Evolutionary conservation across 768 basidiomycete genomes (phyloP).

Genomic region (Cystobasidium onofrii): DNA sequence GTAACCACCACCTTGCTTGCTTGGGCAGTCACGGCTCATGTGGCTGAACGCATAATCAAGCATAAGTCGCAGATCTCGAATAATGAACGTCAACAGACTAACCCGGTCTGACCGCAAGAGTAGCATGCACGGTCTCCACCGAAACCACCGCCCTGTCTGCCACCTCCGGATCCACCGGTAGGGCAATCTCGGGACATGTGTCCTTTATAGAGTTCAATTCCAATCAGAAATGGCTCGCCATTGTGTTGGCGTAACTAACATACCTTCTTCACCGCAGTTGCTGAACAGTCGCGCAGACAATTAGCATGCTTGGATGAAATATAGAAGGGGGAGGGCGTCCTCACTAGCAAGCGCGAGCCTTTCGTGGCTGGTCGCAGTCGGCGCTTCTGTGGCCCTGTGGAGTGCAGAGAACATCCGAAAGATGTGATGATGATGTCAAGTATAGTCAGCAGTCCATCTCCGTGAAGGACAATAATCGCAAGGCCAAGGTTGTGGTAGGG

Average conservation of each 20-base stretch:
- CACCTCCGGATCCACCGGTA: not conserved
- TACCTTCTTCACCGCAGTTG: conserved; percentile 23
- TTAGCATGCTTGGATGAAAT: not conserved
- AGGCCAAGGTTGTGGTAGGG: not conserved
- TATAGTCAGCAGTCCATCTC: not conserved
- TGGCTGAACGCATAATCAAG: not conserved
- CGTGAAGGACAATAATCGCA: not conserved
- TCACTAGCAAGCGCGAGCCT: conserved; percentile 15
- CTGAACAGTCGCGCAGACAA: not conserved
- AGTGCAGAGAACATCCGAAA: not conserved
- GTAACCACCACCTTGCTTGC: not conserved
- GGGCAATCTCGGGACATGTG: conserved; percentile 24
- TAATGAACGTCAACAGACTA: not conserved
- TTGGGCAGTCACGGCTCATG: conserved; percentile 33
- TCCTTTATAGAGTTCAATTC: not conserved
- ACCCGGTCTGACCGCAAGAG: not conserved
- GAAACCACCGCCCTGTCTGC: not conserved
- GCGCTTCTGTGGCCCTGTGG: conserved; percentile 28
- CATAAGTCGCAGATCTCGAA: not conserved
- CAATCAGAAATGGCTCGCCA: no score
- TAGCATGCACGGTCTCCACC: not conserved
- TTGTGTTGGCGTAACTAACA: not conserved
- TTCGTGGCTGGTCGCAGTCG: conserved; percentile 29
- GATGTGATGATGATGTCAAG: not conserved
- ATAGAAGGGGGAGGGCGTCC: not conserved